Evolutionary conservation across 2,329 filamentous ascomycete genomes (phyloP), one percentile per base, ranked within the genome.

Genomic region (Trichophyton mentagrophytes): DNA sequence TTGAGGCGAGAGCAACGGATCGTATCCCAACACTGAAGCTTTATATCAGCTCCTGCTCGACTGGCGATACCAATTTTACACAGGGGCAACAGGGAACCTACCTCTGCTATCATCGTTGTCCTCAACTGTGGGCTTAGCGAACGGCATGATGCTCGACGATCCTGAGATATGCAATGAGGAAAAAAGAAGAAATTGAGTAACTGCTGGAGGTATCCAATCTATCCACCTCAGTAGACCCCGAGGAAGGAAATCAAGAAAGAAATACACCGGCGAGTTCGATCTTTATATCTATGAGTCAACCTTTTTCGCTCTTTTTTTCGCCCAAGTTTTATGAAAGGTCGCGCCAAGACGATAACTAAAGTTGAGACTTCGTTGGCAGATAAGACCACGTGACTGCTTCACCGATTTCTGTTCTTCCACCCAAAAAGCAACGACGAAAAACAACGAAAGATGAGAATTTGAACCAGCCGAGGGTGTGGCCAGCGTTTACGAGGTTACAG

Each of bases 1-100:
- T 67, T 88, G 86, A 49, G 92, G 92, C 56, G 89, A 87, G 73
- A 96, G 93, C 71, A 97, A 80, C 70, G 92, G 90, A 76, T 96
- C 91, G 81, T 96, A 92, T 67, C 90, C 90, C 72, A 95, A 80
- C 76, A 96, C 92, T 96, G 68, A 46, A 42, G 57, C 46, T 42
- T 25, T 30, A 42, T 38, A 38, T 57, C 60, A 58, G 57, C 36
- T 57, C 6, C 13, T 13, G 5, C 33, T 38, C 6, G 49, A 25
- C 49, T 3, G 5, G 6, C 30, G 9, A 47, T 15, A n/a, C 11
- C 3, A 1, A 53, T 15, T 13, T n/a, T 13, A 30, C 15, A 15
- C 13, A 13, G 30, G 22, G 11, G 3, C 2, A 33, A 67, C 71
- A 67, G 49, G 11, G 15, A 33, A 67, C 72, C 66, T 70, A 77